phyloP scores from a whole-genome alignment of 148 eudicot species.

The Salicornia ramosissima region DNA sequence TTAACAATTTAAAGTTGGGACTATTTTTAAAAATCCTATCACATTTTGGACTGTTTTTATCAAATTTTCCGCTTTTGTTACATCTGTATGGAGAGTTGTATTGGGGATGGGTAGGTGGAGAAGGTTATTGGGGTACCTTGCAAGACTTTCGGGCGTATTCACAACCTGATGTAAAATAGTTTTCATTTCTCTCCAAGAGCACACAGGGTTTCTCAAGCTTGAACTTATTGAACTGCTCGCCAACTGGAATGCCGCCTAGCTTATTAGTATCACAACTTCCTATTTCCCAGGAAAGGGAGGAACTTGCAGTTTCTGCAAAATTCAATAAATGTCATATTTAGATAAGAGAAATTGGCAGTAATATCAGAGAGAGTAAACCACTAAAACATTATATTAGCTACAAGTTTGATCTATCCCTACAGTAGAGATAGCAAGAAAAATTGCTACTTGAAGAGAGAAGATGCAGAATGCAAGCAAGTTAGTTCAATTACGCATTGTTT shows the following conservation, averaged over 20 bases:
- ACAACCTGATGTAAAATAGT: slow-evolving; percentile 6
- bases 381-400: not conserved
- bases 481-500: too few relatives aligned
- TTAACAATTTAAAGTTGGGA: too few relatives aligned
- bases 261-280: slow-evolving; percentile 25
- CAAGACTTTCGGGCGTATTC: slow-evolving; percentile 20
- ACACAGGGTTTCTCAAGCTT: slow-evolving; percentile 37
- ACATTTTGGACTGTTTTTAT: too few relatives aligned
- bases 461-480: too few relatives aligned
- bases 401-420: not conserved
- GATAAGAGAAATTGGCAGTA: not conserved
- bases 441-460: not conserved
- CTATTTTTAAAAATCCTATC: too few relatives aligned
- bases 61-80: too few relatives aligned
- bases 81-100: too few relatives aligned
- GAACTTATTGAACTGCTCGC: not conserved
- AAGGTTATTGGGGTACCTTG: slow-evolving; percentile 30
- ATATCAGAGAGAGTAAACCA: not conserved
- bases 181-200: slow-evolving; percentile 27
- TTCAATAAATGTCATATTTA: not conserved
- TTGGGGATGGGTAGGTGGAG: too few relatives aligned
- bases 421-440: not conserved
- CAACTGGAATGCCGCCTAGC: not conserved
- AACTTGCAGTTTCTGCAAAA: slow-evolving; percentile 23
- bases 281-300: slow-evolving; percentile 19